Evolutionary conservation across 371 early-diverging fungal species (phyloP).

Genomic region (Chytridium lagenaria): DNA sequence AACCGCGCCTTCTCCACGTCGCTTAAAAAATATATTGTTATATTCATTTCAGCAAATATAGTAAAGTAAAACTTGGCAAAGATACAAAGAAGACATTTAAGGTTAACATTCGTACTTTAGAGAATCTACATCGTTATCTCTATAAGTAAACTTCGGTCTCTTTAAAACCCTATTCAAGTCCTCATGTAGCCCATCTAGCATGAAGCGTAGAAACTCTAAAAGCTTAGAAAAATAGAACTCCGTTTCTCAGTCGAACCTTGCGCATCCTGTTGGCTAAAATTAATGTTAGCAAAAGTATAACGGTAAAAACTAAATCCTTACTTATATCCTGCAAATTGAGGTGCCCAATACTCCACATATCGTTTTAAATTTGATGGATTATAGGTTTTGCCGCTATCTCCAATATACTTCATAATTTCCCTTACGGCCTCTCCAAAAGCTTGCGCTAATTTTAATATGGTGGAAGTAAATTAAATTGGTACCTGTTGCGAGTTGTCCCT

Average conservation of each 20-base stretch:
- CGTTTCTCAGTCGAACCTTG: too few species aligned
- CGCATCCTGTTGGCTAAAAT: slow-evolving; percentile 46
- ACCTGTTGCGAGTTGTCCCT: slow-evolving; percentile 43
- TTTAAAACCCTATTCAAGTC: slow-evolving; percentile 53
- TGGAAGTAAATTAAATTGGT: slow-evolving; percentile 1
- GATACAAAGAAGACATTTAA: too few species aligned
- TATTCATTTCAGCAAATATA: neutral
- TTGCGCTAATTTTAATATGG: slow-evolving; percentile 2
- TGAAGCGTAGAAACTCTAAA: slow-evolving; percentile 58
- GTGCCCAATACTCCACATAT: slow-evolving; percentile 44
- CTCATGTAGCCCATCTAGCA: slow-evolving; percentile 63
- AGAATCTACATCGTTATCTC: slow-evolving; percentile 41
- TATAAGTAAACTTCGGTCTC: slow-evolving; percentile 45
- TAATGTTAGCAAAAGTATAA: neutral
- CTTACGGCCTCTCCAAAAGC: slow-evolving; percentile 38
- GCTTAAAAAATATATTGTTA: slow-evolving; percentile 22
- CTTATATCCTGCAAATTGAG: slow-evolving; percentile 50
- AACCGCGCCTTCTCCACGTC: slow-evolving; percentile 44
- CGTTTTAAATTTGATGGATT: slow-evolving; percentile 43
- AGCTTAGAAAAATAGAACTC: neutral
- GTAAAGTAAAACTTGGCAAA: too few species aligned
- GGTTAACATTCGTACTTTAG: slow-evolving; percentile 43
- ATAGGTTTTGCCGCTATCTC: slow-evolving; percentile 2
- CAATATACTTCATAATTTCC: slow-evolving; percentile 24
- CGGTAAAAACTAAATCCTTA: slow-evolving; percentile 10